These are phyloP conservation scores for Beauveria varroae DNA, from an alignment of 2,329 filamentous ascomycete species.

Conservation along the genomic window DNA sequence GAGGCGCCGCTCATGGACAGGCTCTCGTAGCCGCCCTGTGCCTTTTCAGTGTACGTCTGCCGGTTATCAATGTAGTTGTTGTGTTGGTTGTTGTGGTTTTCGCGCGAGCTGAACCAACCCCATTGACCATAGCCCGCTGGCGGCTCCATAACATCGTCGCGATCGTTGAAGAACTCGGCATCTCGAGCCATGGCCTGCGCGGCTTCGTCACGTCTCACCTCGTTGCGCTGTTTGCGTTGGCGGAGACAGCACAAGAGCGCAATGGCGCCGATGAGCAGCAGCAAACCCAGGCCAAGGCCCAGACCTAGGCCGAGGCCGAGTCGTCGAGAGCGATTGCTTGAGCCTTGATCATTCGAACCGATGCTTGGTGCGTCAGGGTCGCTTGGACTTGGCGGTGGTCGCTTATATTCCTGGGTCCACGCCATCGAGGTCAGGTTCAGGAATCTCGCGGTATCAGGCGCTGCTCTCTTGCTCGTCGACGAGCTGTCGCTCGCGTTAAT, in stretches of 20 bases:
- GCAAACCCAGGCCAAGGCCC: slow-evolving; percentile 50
- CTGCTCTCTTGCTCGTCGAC: slow-evolving; percentile 21
- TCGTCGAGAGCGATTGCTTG: slow-evolving; percentile 16
- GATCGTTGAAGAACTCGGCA: slow-evolving; percentile 34
- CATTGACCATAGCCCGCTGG: slow-evolving; percentile 6
- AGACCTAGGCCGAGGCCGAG: slow-evolving; percentile 58
- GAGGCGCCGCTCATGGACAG: slow-evolving; percentile 29
- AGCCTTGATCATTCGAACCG: slow-evolving; percentile 10
- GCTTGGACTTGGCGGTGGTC: slow-evolving; percentile 25
- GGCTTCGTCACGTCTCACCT: slow-evolving; percentile 34
- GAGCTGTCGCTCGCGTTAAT: slow-evolving; percentile 22
- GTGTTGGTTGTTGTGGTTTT: background rate
- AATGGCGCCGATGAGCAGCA: slow-evolving; percentile 38
- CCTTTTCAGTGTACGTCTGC: slow-evolving; percentile 22
- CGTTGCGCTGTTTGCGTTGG: slow-evolving; percentile 26
- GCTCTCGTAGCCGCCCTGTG: slow-evolving; percentile 41
- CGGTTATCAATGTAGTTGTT: background rate
- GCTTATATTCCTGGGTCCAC: slow-evolving; percentile 45
- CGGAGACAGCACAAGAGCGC: slow-evolving; percentile 44
- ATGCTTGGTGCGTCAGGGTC: slow-evolving; percentile 20
- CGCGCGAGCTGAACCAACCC: slow-evolving; percentile 26
- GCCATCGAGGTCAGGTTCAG: slow-evolving; percentile 50
- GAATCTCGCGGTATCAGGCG: slow-evolving; percentile 30
- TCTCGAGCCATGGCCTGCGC: slow-evolving; percentile 44
- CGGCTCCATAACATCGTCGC: slow-evolving; percentile 39